These are phyloP conservation scores for Ramularia endophylla DNA, from an alignment of 2,329 filamentous ascomycete genomes.

Conservation along the genomic window DNA sequence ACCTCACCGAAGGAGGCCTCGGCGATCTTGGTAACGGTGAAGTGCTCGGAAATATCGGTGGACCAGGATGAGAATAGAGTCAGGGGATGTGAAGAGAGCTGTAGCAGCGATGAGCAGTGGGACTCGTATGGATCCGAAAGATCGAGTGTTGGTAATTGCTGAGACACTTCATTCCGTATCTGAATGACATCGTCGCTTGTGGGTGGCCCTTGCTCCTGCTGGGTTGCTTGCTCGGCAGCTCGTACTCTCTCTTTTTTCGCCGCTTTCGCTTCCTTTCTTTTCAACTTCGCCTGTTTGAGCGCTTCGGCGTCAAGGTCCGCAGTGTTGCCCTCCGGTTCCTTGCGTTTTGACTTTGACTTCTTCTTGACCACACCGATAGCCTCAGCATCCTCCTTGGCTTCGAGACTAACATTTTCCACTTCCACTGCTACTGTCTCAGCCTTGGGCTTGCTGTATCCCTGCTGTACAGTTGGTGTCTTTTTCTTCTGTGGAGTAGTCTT, in stretches of 20 bases:
- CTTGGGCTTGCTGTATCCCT: not conserved
- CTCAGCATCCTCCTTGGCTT: not conserved
- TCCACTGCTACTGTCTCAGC: no score
- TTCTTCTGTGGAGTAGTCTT: not conserved
- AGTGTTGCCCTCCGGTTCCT: not conserved
- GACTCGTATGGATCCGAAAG: slow-evolving; percentile 15
- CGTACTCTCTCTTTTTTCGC: slow-evolving; percentile 2
- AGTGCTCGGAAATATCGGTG: slow-evolving; percentile 36
- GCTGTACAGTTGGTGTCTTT: not conserved
- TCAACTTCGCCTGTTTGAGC: not conserved
- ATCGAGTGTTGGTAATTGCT: not conserved
- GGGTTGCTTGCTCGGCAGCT: slow-evolving; percentile 1
- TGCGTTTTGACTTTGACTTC: slow-evolving; percentile 5
- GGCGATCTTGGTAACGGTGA: slow-evolving; percentile 54
- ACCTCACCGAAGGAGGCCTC: slow-evolving; percentile 64
- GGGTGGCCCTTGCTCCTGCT: not conserved
- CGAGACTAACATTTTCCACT: no score
- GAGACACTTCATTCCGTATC: not conserved
- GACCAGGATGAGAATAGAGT: slow-evolving; percentile 39
- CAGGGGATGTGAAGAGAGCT: slow-evolving; percentile 28
- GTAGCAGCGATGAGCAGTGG: slow-evolving; percentile 25
- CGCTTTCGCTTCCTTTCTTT: slow-evolving; percentile 1
- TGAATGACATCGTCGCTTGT: not conserved
- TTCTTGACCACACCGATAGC: not conserved
- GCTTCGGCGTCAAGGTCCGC: not conserved